Evolutionary conservation across 768 basidiomycete genomes (phyloP), one percentile per base, ranked within the genome.

Genomic region (Kwoniella newhampshirensis): DNA sequence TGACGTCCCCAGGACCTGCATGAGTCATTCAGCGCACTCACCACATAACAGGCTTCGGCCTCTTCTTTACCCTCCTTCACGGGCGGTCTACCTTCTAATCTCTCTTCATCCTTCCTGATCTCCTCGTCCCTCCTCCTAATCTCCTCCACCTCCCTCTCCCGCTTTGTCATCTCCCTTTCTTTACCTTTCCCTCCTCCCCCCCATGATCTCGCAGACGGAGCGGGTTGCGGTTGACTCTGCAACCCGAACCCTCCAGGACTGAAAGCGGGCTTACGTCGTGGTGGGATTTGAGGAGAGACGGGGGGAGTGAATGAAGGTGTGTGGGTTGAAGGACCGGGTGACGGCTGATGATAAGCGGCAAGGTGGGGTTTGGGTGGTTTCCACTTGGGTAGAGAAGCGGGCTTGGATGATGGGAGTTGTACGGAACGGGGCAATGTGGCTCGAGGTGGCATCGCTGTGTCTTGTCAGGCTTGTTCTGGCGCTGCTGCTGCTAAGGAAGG

Each of bases 21-120:
- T 5, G 5, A 6, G 15, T 12, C 13, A 4, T 18, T 11, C 30
- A 37, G 42, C 20, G 20, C 37, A 67, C 74, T 57, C 58, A 75
- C 74, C n/a, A 73, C 71, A 62, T 76, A 76, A 51, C 73, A 74
- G 20, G 75, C 75, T 43, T 76, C 75, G 7, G 75, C 70, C 37
- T 74, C 73, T 51, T 70, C 68, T 45, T 68, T 57, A 12, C 60
- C 63, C 8, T 62, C 61, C 35, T 67, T 51, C 36, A 36, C 55
- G 26, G 36, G 51, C 30, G 47, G 37, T 43, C 45, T 54, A 23
- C 59, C 64, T 51, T 70, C 70, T 13, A 61, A 49, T 13, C 39
- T 36, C 53, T 51, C 25, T 40, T 63, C 64, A 13, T 66, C 62
- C 36, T 37, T 50, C 23, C 44, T 52, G 40, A 63, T 58, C 59